Base-by-base conservation (phyloP, 2,329 filamentous ascomycete genomes). In the Pseudonectria foliicola region DNA sequence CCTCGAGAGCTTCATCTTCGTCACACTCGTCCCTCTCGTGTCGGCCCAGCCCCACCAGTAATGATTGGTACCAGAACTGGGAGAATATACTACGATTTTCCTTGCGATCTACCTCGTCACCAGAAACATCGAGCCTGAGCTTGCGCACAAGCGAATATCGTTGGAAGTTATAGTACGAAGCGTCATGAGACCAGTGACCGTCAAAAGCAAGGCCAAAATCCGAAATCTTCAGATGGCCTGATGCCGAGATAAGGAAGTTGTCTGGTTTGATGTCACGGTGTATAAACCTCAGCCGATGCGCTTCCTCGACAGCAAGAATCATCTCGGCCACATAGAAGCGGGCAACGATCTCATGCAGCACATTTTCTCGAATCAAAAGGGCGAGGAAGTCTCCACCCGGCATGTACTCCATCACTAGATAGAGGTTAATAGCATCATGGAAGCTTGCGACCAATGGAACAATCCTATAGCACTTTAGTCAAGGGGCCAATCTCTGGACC, bases 371-470 rank as follows among this genome's bases (percentile, higher is more conserved):
- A 36, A 95, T 83, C 12, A 98, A 65, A 1, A 95, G 62, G 2
- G 85, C 85, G 1, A 98, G 70, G 47, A 98, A 96, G 56, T 98
- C 90, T 0, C 92, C 90, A 0, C 90, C 92, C 3, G 93, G 82
- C 87, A 95, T 95, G 55, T 94, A 98, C 40, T 96, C 89, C 88
- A 96, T 95, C 34, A 95, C 84, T 6, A 98, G 75, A 52, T 96
- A 96, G 6, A 98, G 70, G 49, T 85, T 86, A 27, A 75, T 73
- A 25, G 75, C 67, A 56, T 96, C 92, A 58, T 96, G 87, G 46
- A 96, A 96, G 53, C 87, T 92, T 32, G 85, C 73, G 33, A 95
- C 74, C 25, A 98, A 67, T 1, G 89, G 85, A 3, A 96, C 85
- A 30, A 95, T 80, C 90, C 77, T 81, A 31, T 3, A 5, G 33